These are phyloP conservation scores for Hyaloraphidium curvatum DNA, from an alignment of 192 early-diverging fungal species.

Conservation along the genomic window DNA sequence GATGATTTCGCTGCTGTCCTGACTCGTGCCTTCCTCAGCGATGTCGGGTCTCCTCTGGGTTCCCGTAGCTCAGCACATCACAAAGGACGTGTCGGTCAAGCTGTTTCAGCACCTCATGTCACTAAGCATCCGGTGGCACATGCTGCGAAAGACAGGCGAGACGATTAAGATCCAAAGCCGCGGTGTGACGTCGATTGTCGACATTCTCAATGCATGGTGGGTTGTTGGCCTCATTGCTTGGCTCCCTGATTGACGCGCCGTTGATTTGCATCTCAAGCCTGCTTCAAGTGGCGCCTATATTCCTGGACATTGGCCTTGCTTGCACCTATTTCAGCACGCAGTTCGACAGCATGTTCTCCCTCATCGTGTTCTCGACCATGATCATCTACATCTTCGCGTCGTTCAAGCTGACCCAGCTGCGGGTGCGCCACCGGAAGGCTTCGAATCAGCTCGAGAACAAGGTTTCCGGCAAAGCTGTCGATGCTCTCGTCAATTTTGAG, in stretches of 20 bases:
- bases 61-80: slow-evolving; percentile 84
- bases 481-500: slow-evolving; percentile 94
- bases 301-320: slow-evolving; percentile 86
- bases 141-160: slow-evolving; percentile 86
- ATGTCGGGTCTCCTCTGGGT: slow-evolving; percentile 88
- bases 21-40: too few species aligned
- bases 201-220: too few species aligned
- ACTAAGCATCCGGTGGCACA: slow-evolving; percentile 79
- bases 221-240: too few species aligned
- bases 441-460: slow-evolving; percentile 93
- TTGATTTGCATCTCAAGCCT: too few species aligned
- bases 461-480: slow-evolving; percentile 80
- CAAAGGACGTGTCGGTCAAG: slow-evolving; percentile 66
- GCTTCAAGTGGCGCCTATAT: slow-evolving; percentile 87
- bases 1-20: too few species aligned
- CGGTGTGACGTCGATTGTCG: too few species aligned
- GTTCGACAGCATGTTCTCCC: slow-evolving; percentile 51
- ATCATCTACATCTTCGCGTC: slow-evolving; percentile 61
- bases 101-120: slow-evolving; percentile 79
- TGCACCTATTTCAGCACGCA: slow-evolving; percentile 50
- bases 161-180: too few species aligned
- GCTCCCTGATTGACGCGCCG: too few species aligned
- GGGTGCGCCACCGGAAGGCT: slow-evolving; percentile 91
- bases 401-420: slow-evolving; percentile 59
- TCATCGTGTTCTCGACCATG: slow-evolving; percentile 29